A percentile compares a stretch with the other conserved stretches of the same genome.
Conservation (phyloP, 2,329 filamentous ascomycete genomes). For the Sporothrix phasma region DNA sequence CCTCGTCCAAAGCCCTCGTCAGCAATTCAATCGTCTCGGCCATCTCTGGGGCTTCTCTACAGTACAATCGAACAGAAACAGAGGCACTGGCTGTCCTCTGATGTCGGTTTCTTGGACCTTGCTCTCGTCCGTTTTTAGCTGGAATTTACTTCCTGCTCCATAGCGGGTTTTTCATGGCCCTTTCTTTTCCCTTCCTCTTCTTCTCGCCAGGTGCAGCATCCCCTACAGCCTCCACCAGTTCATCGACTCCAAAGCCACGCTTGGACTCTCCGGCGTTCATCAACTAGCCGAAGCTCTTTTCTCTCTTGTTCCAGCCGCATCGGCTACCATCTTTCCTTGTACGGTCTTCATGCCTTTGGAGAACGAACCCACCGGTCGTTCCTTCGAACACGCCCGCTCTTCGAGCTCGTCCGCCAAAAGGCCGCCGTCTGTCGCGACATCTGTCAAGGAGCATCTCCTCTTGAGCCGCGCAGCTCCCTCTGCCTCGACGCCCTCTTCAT, state of each 20-base stretch:
- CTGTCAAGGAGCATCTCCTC: background rate
- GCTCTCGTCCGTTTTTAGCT: background rate
- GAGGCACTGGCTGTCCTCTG: background rate
- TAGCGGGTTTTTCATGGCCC: background rate
- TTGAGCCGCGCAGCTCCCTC: background rate
- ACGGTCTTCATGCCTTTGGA: slow-evolving; percentile 13
- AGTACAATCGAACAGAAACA: background rate
- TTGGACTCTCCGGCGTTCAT: background rate
- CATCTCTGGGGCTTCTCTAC: background rate
- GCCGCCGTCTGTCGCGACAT: background rate
- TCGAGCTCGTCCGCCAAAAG: background rate
- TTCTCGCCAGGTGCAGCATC: background rate
- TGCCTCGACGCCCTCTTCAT: background rate
- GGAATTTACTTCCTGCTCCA: background rate
- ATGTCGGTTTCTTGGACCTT: background rate
- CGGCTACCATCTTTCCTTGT: background rate
- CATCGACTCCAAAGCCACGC: background rate
- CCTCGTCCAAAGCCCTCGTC: background rate
- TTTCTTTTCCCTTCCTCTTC: background rate
- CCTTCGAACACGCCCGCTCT: background rate
- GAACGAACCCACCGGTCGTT: background rate
- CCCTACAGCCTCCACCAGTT: background rate
- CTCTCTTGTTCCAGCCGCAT: background rate
- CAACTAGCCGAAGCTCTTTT: background rate
- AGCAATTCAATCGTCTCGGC: background rate